A percentile compares a stretch with the other conserved stretches of the same genome.
Conservation (phyloP, 2,329 filamentous ascomycete species). For the Eutypella sp. region DNA sequence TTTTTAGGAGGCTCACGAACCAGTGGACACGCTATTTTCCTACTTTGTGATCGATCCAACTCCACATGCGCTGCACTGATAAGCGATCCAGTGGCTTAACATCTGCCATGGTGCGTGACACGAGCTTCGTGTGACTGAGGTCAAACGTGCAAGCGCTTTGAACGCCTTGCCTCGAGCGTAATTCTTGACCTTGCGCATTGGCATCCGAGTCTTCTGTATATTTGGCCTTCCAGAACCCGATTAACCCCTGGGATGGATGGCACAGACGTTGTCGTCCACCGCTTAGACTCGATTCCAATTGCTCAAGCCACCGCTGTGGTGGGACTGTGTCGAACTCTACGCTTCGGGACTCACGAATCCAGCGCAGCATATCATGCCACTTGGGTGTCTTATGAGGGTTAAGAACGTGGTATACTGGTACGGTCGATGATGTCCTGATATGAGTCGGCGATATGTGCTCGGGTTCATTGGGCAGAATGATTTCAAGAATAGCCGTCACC, state of each 20-base stretch:
- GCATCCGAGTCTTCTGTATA: background rate
- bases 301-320: conserved; percentile 35
- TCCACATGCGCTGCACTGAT: background rate
- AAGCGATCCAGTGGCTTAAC: background rate
- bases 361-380: conserved; percentile 42
- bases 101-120: background rate
- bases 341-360: conserved; percentile 24
- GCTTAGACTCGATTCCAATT: conserved; percentile 32
- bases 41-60: background rate
- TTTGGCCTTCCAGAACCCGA: background rate
- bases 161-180: background rate
- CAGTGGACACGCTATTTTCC: too few species aligned
- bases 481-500: conserved; percentile 36
- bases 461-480: conserved; percentile 15
- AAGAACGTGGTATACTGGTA: conserved; percentile 41
- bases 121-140: background rate
- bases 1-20: too few species aligned
- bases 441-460: conserved; percentile 14
- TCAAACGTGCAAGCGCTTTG: background rate
- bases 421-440: conserved; percentile 19
- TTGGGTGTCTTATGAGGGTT: conserved; percentile 38
- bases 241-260: background rate
- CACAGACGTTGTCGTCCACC: conserved; percentile 6
- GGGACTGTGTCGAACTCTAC: conserved; percentile 34
- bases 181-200: background rate